phyloP scores from a whole-genome alignment of 2,329 filamentous ascomycete genomes.

The Aspergillus ruber region DNA sequence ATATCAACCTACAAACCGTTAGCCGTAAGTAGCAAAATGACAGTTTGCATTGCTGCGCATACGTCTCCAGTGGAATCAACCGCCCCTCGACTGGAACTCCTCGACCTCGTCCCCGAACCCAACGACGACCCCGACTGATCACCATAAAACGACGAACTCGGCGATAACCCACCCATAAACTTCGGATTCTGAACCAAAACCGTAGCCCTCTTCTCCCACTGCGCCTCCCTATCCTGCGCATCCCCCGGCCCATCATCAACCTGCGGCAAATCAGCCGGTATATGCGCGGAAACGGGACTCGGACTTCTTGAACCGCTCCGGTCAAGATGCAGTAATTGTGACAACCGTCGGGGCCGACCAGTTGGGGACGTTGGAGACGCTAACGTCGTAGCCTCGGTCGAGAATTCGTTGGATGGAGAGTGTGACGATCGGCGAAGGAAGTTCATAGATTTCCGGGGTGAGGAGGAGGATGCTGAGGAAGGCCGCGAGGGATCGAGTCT shows the following conservation, averaged over 20 bases:
- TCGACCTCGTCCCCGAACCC: slow-evolving; percentile 13
- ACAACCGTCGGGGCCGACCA: slow-evolving; percentile 27
- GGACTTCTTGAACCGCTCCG: slow-evolving; percentile 27
- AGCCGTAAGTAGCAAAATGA: neutral
- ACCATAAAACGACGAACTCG: slow-evolving; percentile 10
- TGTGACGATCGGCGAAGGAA: slow-evolving; percentile 28
- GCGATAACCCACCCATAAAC: slow-evolving; percentile 27
- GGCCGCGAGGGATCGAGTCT: slow-evolving; percentile 6
- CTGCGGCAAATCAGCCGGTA: slow-evolving; percentile 73
- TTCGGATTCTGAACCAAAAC: slow-evolving; percentile 60
- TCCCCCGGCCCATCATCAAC: slow-evolving; percentile 51
- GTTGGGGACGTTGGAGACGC: slow-evolving; percentile 18
- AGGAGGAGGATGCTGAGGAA: slow-evolving; percentile 25
- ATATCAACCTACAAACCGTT: slow-evolving; percentile 53
- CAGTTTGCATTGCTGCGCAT: slow-evolving; percentile 8
- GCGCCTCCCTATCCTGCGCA: slow-evolving; percentile 55
- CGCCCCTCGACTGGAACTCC: slow-evolving; percentile 28
- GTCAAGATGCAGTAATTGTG: slow-evolving; percentile 29
- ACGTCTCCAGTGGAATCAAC: slow-evolving; percentile 33
- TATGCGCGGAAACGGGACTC: slow-evolving; percentile 52
- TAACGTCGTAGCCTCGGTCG: slow-evolving; percentile 9
- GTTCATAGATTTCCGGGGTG: slow-evolving; percentile 26
- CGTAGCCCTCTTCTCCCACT: slow-evolving; percentile 94
- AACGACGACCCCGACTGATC: slow-evolving; percentile 5
- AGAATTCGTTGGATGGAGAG: slow-evolving; percentile 8